Conservation (phyloP, 257 asterid species). For the Plantago major region DNA sequence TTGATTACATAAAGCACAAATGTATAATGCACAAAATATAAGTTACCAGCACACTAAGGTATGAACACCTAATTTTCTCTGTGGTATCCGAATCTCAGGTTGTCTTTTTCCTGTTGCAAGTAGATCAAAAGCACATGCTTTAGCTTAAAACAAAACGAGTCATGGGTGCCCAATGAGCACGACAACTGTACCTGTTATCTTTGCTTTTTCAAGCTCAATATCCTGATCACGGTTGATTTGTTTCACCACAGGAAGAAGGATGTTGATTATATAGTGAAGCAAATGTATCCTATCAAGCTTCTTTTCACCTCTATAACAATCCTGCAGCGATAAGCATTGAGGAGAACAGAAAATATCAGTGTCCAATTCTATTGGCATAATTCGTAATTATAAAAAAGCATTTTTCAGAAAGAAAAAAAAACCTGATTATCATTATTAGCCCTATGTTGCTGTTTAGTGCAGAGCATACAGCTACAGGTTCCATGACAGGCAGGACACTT, state of each 20-base stretch:
- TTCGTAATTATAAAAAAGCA: conserved; percentile 14
- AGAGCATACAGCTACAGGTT: conserved; percentile 69
- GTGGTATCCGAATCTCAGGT: conserved; percentile 51
- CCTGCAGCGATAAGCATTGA: conserved; percentile 41
- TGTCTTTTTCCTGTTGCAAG: conserved; percentile 48
- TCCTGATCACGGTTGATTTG: conserved; percentile 59
- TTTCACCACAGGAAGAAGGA: conserved; percentile 80
- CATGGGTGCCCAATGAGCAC: conserved; percentile 4
- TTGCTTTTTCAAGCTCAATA: conserved; percentile 66
- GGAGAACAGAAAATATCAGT: conserved; percentile 21
- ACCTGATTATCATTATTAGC: conserved; percentile 50
- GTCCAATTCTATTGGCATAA: conserved; percentile 10
- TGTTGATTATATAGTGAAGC: conserved; percentile 62
- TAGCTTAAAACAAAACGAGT: conserved; percentile 5
- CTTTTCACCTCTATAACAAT: conserved; percentile 42
- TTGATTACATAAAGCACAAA: conserved; percentile 16
- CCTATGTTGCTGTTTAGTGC: conserved; percentile 43
- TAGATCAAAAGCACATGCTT: conserved; percentile 5
- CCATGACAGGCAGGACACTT: conserved; percentile 79
- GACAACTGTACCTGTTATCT: conserved; percentile 46
- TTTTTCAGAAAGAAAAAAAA: conserved; percentile 13
- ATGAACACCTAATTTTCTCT: conserved; percentile 32
- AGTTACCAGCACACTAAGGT: conserved; percentile 63
- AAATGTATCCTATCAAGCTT: conserved; percentile 49
- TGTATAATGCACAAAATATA: conserved; percentile 17